A percentile compares a stretch with the other conserved stretches of the same genome.
Conservation (phyloP, 768 basidiomycete genomes). For the Trametes cinnabarina region DNA sequence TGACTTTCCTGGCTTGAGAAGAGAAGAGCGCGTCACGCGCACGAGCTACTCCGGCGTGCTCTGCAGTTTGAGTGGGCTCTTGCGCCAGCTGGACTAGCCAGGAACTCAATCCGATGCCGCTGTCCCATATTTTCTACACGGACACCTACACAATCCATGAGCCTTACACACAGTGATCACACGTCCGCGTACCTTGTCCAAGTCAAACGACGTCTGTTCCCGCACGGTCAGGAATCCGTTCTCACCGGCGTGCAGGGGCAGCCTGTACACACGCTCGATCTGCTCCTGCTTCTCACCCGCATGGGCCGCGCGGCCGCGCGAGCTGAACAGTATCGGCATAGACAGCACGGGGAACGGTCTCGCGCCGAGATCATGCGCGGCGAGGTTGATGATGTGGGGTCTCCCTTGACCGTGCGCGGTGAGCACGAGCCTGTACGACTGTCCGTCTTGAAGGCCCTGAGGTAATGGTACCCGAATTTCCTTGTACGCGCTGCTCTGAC, state of each 20-base stretch:
- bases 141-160: slow-evolving; percentile 19
- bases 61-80: slow-evolving; percentile 10
- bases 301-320: slow-evolving; percentile 16
- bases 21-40: slow-evolving; percentile 40
- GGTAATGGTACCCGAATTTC: slow-evolving; percentile 69
- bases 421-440: slow-evolving; percentile 67
- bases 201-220: slow-evolving; percentile 87
- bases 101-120: slow-evolving; percentile 80
- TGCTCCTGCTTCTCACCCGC: slow-evolving; percentile 59
- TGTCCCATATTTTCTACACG: slow-evolving; percentile 93
- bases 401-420: slow-evolving; percentile 33
- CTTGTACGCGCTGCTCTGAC: slow-evolving; percentile 68
- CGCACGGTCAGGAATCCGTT: slow-evolving; percentile 46
- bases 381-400: slow-evolving; percentile 42
- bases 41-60: slow-evolving; percentile 7
- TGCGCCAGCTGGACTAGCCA: slow-evolving; percentile 56
- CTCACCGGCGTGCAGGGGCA: slow-evolving; percentile 9
- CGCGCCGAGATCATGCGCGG: slow-evolving; percentile 40
- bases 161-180: neutral
- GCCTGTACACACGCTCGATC: slow-evolving; percentile 55
- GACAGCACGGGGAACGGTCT: slow-evolving; percentile 63
- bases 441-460: slow-evolving; percentile 45
- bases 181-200: slow-evolving; percentile 74
- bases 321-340: slow-evolving; percentile 56
- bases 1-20: slow-evolving; percentile 38